Base-by-base conservation (phyloP, 2,329 filamentous ascomycete species). In the Microcyclospora tardicrescens region DNA sequence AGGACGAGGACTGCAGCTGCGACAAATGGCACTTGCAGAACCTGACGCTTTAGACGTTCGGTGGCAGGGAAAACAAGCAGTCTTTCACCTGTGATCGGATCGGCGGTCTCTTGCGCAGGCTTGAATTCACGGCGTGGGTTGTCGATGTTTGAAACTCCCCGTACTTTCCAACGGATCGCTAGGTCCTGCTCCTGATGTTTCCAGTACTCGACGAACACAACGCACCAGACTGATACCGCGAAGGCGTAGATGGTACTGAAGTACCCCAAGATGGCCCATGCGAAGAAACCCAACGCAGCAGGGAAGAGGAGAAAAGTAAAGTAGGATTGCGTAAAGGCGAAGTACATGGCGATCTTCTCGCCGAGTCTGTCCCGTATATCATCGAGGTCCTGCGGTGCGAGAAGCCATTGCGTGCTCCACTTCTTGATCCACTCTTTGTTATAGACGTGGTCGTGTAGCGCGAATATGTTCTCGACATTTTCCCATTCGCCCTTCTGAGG, bases 191-290 rank as follows among this genome's bases (percentile, higher is more conserved):
- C 85, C 59, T 93, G 84, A 52, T 89, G 81, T 65, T 93, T 94
- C 89, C 89, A 96, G 61, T 83, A 94, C 58, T 96, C 89, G 40
- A 93, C 81, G 56, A 95, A 95, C 35, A 89, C 66, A 2, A 91
- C 78, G 41, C 81, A 81, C 84, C 87, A 94, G n/a, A 94, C 64
- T 28, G 78, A 81, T 55, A 80, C 87, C 33, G 80, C 69, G 1
- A 87, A 60, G 11, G 82, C 84, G 52, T 93, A 95, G 36, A 86
- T 61, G 41, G 78, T 74, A 2, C 87, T 94, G 62, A 86, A 96
- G 41, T 81, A 75, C 8, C 85, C 85, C 0, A 94, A 68, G n/a
- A 93, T 66, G 24, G 87, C 60, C 83, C 85, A 95, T 10, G 81
- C 75, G 1, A 73, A 69, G 31, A 84, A 68, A 2, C 89, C 89